A percentile compares a stretch with the other conserved stretches of the same genome.
Conservation (phyloP, 108 stramenopile genomes). For the Pseudonitzschia multiseries region DNA sequence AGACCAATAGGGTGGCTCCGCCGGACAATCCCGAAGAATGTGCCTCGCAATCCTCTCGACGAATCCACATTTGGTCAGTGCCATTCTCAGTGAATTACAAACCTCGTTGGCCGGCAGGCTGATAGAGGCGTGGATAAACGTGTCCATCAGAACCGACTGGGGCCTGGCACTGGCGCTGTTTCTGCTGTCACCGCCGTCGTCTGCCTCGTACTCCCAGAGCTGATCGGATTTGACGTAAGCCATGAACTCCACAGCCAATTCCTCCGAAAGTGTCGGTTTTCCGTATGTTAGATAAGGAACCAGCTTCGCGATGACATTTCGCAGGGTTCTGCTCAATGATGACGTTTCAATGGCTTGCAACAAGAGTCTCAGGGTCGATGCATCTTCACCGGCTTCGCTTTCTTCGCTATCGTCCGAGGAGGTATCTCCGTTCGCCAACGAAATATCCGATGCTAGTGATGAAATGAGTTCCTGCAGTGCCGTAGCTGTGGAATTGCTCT, state of each 20-base stretch:
- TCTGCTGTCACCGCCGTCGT: neutral
- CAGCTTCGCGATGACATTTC: conserved; percentile 81
- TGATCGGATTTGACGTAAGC: conserved; percentile 56
- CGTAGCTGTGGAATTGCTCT: conserved; percentile 62
- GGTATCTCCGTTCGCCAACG: conserved; percentile 34
- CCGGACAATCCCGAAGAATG: conserved; percentile 54
- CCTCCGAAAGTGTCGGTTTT: conserved; percentile 56
- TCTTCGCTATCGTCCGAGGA: conserved; percentile 22
- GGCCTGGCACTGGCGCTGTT: conserved; percentile 13
- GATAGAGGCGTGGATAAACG: conserved; percentile 78
- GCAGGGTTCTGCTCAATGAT: conserved; percentile 62
- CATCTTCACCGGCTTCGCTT: conserved; percentile 40
- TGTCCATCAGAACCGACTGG: conserved; percentile 56
- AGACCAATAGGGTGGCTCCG: conserved; percentile 75
- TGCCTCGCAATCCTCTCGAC: conserved; percentile 51
- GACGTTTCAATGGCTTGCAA: conserved; percentile 68
- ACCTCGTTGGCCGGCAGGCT: conserved; percentile 73
- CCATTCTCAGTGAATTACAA: conserved; percentile 65
- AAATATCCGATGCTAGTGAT: conserved; percentile 76
- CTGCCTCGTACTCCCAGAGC: conserved; percentile 27
- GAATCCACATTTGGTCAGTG: conserved; percentile 68
- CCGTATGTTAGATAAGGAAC: conserved; percentile 87
- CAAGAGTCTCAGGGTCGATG: conserved; percentile 66
- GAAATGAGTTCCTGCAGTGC: conserved; percentile 78
- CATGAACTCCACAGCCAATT: conserved; percentile 64